Conservation (phyloP, 2,329 filamentous ascomycete genomes). For the Arthrobotrys conoides region DNA sequence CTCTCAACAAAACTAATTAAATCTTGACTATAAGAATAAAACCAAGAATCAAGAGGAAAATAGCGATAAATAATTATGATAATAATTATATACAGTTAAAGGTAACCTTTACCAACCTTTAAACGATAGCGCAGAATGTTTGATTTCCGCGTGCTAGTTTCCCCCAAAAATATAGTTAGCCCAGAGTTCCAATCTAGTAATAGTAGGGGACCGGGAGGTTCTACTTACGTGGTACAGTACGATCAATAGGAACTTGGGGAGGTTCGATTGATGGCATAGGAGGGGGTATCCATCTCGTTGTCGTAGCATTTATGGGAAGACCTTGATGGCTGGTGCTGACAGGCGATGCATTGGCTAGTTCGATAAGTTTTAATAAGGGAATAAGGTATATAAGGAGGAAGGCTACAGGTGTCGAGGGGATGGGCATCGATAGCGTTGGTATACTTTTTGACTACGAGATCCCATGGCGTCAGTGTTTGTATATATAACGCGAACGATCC, state of each 20-base stretch:
- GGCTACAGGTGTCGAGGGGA: background rate
- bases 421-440: background rate
- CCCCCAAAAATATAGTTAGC: background rate
- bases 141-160: background rate
- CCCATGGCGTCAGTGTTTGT: too few relatives aligned
- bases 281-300: background rate
- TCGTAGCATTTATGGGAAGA: background rate
- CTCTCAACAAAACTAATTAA: too few relatives aligned
- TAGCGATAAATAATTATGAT: background rate
- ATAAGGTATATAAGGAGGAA: background rate
- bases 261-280: background rate
- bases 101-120: background rate
- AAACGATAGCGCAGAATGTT: background rate
- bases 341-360: background rate
- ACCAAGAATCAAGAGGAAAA: background rate
- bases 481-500: too few relatives aligned
- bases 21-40: too few relatives aligned
- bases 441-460: background rate
- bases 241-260: background rate
- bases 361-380: background rate
- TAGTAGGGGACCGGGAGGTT: too few relatives aligned
- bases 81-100: too few relatives aligned
- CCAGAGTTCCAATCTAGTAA: too few relatives aligned
- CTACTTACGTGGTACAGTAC: background rate
- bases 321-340: too few relatives aligned